Evolutionary conservation across 352 stramenopile species (phyloP), one percentile per base, ranked within the genome.

Genomic region (Globisporangium ultimum): DNA sequence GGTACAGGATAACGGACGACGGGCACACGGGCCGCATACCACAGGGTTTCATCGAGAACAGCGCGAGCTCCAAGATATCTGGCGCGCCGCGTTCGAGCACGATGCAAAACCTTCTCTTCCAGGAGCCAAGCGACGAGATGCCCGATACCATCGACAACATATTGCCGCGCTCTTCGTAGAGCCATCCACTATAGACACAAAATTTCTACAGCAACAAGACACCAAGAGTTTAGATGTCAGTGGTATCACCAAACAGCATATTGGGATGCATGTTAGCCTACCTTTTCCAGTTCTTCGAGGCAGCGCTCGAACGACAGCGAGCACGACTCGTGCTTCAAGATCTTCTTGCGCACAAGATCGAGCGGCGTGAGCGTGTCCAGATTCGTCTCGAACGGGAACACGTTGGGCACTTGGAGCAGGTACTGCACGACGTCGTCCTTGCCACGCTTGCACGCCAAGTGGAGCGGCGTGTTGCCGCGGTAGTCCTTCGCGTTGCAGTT

Each of bases 141-240:
- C 80, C 73, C 5, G 78, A 86, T 18, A 85, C 64, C 20, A 81
- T 62, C 5, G 80, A 89, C 20, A 87, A 46, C 53, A 88, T 50
- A 40, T 88, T 88, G 64, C 88, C 80, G 0, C 66, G 79, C 60
- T 85, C 82, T 52, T 76, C 60, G 24, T 87, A 89, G 40, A 89
- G 28, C 80, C 78, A 89, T 18, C 78, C 78, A 47, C 70, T 82
- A 49, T 80, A 82, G 14, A 87, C 18, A 53, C 71, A 87, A 48
- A 76, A 83, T 63, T 71, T 75, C 74, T 87, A 24, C 24, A 59
- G 28, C 17, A 49, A 46, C 28, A 24, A 14, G 22, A 28, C 57
- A 41, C 22, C 50, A 36, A 50, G 1, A 53, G 55, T 18, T 58
- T 13, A 41, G 40, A n/a, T n/a, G 40, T 21, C n/a, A n/a, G 1